Conservation (phyloP, 192 early-diverging fungal species). For the Coemansia sp. region DNA sequence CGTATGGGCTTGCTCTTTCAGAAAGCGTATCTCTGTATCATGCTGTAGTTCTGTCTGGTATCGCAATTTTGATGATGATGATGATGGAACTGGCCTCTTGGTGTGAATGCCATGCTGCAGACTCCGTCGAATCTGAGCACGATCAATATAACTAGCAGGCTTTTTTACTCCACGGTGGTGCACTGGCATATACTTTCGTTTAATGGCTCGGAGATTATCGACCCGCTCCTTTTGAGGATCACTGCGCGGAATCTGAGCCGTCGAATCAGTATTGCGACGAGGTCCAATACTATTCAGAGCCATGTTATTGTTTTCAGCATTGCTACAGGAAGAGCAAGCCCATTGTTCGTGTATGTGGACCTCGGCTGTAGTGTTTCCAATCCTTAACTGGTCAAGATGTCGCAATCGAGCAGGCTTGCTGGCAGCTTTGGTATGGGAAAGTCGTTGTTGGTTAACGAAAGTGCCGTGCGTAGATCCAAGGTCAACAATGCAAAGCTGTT, state of each 20-base stretch:
- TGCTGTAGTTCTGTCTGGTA: not conserved
- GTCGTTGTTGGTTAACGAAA: constrained; percentile 63
- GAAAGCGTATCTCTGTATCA: not conserved
- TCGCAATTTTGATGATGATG: not conserved
- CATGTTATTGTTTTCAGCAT: constrained; percentile 57
- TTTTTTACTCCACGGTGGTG: constrained; percentile 1
- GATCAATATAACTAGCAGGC: constrained; percentile 20
- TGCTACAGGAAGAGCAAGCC: constrained; percentile 63
- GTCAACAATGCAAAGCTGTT: constrained; percentile 57
- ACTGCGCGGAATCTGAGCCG: not conserved
- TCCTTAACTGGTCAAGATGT: constrained; percentile 58
- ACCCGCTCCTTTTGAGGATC: constrained; percentile 18
- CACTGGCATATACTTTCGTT: constrained; percentile 13
- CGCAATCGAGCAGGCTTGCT: constrained; percentile 59
- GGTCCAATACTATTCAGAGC: not conserved
- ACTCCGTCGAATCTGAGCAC: constrained; percentile 20
- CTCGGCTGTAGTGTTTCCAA: constrained; percentile 62
- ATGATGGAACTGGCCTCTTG: not conserved
- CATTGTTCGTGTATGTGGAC: constrained; percentile 65
- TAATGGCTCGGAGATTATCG: constrained; percentile 25
- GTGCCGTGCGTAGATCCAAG: constrained; percentile 77
- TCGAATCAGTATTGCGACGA: not conserved
- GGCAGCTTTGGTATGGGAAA: constrained; percentile 63
- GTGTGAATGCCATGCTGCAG: not conserved
- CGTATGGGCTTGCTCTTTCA: no score